Base-by-base conservation (phyloP, 345 rosid species). In the Ceriops decandra region DNA sequence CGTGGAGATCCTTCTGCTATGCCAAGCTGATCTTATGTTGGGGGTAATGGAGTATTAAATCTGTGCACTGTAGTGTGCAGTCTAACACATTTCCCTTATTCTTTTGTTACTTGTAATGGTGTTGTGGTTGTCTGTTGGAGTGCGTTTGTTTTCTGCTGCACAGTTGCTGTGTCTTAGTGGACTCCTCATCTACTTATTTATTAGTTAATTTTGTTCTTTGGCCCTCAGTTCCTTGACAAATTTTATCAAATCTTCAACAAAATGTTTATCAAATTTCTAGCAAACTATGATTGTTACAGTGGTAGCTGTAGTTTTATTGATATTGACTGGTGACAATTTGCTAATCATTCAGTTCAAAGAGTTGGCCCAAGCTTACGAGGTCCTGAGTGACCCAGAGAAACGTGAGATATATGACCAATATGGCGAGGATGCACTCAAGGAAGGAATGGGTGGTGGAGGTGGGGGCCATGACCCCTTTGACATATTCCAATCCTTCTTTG, bases 391-490 rank as follows among this genome's bases (percentile, higher is more conserved):
- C 72, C 92, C 92, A 0, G 92, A 89, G 81, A 89, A 89, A 46
- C 88, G 95, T 31, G 92, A 85, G 68, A 85, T 89, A 57, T 89
- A 89, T 73, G 95, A 89, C 75, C 90, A 82, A 52, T 89, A 89
- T 66, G 95, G 95, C 2, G 92, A 89, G 85, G 95, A 87, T 68
- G 95, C 92, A 9, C 92, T 89, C 52, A 89, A 87, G 81, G 95
- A 89, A 79, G 95, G 95, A 79, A 89, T 89, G 92, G 92, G 88
- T n/a, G 88, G 88, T 3, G 86, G 92, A 1, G 89, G 84, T 0
- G 82, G 89, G 0, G 91, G 80, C 42, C 95, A 89, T 30, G 88
- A 89, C 46, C 95, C 92, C 8, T 85, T 89, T 57, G 95, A 89
- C 77, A 89, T 89, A 57, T 89, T 89, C 83, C 81, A 78, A 24